A percentile compares a stretch with the other conserved stretches of the same genome.
Evolutionary conservation across 805 yeast genomes (phyloP).

Genomic region (Metschnikowia sp.): DNA sequence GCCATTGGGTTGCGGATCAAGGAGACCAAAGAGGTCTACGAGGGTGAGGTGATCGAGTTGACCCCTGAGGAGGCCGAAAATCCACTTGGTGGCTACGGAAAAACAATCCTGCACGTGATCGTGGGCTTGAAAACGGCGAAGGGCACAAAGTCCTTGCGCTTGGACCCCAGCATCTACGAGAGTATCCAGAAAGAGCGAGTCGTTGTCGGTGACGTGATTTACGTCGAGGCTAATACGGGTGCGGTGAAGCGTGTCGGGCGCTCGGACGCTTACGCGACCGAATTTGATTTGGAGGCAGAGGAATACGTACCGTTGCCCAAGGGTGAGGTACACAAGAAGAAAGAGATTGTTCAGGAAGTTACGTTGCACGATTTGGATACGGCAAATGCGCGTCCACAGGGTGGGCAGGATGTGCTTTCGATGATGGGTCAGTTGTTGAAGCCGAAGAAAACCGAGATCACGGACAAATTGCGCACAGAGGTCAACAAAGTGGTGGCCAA

Average conservation of each 20-base stretch:
- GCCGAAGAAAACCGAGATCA: constrained; percentile 94
- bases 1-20: constrained; percentile 95
- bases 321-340: constrained; percentile 97
- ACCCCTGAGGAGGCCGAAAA: constrained; percentile 96
- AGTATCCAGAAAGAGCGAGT: constrained; percentile 93
- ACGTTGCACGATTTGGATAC: constrained; percentile 94
- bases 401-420: constrained; percentile 93
- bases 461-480: constrained; percentile 90
- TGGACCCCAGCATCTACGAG: constrained; percentile 92
- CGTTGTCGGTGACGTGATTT: constrained; percentile 92
- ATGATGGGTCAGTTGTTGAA: constrained; percentile 97
- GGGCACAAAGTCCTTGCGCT: constrained; percentile 83
- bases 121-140: constrained; percentile 91
- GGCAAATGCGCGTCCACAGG: constrained; percentile 93
- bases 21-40: constrained; percentile 96
- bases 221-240: constrained; percentile 96
- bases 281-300: constrained; percentile 96
- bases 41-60: constrained; percentile 95
- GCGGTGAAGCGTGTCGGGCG: constrained; percentile 96
- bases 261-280: constrained; percentile 98
- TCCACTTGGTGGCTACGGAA: constrained; percentile 97
- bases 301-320: constrained; percentile 98
- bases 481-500: constrained; percentile 94
- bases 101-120: constrained; percentile 89
- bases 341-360: constrained; percentile 96